phyloP scores from a whole-genome alignment of 345 rosid genomes.

The Eucalyptus polybractea region DNA sequence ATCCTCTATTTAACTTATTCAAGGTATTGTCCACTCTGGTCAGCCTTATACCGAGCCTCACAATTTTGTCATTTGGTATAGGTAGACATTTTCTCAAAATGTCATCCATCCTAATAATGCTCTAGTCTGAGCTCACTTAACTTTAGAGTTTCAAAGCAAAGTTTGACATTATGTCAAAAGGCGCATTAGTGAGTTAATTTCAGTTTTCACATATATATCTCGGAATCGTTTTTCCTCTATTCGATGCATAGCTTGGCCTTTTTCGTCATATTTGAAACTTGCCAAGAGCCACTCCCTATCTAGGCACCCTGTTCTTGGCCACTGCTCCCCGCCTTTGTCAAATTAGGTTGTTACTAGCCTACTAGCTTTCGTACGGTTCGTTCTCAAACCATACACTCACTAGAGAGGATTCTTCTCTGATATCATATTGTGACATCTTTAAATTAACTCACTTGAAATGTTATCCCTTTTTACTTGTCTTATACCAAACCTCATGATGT shows the following conservation, averaged over 20 bases:
- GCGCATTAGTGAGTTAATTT: neutral
- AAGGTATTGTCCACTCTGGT: neutral
- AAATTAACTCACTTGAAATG: neutral
- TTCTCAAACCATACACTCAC: neutral
- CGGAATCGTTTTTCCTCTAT: neutral
- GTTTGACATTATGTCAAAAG: neutral
- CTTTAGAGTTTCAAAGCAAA: too few species aligned
- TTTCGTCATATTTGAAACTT: neutral
- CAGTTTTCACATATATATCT: too few species aligned
- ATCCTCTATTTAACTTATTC: neutral
- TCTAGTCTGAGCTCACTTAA: fast-evolving
- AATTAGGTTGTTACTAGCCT: neutral
- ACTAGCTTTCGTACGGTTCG: fast-evolving
- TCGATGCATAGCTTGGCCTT: neutral
- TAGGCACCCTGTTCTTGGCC: fast-evolving
- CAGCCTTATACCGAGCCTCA: too few species aligned
- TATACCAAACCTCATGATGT: neutral
- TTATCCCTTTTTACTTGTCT: too few species aligned
- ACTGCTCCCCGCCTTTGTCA: neutral
- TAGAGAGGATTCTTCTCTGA: neutral
- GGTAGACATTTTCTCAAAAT: too few species aligned
- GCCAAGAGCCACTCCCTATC: neutral
- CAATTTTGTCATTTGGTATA: neutral
- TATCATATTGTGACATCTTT: neutral
- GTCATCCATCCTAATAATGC: too few species aligned